These are phyloP conservation scores for Tolypocladium tropicale DNA, from an alignment of 2,329 filamentous ascomycete genomes.

Conservation along the genomic window DNA sequence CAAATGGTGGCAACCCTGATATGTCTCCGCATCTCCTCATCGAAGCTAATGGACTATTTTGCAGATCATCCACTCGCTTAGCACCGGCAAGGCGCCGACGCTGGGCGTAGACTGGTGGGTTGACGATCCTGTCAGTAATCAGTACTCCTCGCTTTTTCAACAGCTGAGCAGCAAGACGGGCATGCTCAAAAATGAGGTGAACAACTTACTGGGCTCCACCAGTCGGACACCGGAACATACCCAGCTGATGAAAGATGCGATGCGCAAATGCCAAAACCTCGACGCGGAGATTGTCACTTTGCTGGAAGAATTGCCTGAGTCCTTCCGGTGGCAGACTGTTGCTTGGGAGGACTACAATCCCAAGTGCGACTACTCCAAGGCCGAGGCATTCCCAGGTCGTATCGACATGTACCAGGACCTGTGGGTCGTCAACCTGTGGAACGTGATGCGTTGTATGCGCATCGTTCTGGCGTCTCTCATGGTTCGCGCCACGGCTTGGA, in stretches of 20 bases:
- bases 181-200: constrained; percentile 43
- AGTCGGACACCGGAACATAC: constrained; percentile 36
- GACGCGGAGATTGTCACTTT: constrained; percentile 42
- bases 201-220: constrained; percentile 34
- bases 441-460: constrained; percentile 40
- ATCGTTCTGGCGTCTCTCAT: constrained; percentile 42
- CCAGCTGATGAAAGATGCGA: constrained; percentile 38
- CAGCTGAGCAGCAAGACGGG: constrained; percentile 40
- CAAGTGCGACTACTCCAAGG: constrained; percentile 36
- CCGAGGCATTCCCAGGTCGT: constrained; percentile 47
- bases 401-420: constrained; percentile 52
- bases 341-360: constrained; percentile 45
- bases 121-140: constrained; percentile 35
- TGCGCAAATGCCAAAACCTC: constrained; percentile 38
- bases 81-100: constrained; percentile 37
- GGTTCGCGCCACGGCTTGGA: constrained; percentile 49
- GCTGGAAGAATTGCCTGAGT: constrained; percentile 35
- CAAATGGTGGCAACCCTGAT: constrained; percentile 38
- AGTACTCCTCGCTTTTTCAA: constrained; percentile 34
- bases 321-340: constrained; percentile 38
- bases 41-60: background rate
- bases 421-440: constrained; percentile 45
- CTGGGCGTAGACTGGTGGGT: constrained; percentile 51
- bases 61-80: constrained; percentile 45
- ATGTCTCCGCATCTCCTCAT: background rate